Conservation (phyloP, 768 basidiomycete species). For the Leccinum fibrillosum region DNA sequence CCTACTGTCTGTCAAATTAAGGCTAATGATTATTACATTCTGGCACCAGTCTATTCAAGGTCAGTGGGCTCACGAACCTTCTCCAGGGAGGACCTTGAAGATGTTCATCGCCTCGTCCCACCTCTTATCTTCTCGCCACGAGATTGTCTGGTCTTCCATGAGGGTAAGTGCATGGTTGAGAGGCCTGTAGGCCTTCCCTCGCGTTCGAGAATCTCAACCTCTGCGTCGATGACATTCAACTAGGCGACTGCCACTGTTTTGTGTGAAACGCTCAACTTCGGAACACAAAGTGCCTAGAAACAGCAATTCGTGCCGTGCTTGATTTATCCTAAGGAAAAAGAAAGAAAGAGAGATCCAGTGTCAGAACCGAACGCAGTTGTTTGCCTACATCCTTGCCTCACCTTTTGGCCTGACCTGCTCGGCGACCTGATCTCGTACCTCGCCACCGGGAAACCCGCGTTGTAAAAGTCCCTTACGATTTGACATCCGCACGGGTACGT, state of each 20-base stretch:
- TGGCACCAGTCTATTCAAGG: no score
- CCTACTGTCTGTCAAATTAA: background rate
- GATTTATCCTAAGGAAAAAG: constrained; percentile 48
- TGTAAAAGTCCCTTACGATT: constrained; percentile 54
- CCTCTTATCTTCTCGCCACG: constrained; percentile 51
- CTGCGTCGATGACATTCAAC: constrained; percentile 50
- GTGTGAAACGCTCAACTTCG: constrained; percentile 45
- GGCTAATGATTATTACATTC: background rate
- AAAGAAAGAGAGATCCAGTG: no score
- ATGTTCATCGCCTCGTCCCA: constrained; percentile 52
- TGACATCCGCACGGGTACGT: constrained; percentile 40
- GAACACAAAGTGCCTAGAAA: constrained; percentile 45
- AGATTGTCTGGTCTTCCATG: constrained; percentile 46
- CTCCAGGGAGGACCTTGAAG: constrained; percentile 26
- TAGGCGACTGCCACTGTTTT: constrained; percentile 49
- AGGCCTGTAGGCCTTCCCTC: constrained; percentile 21
- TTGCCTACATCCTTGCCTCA: constrained; percentile 17
- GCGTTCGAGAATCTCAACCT: constrained; percentile 35
- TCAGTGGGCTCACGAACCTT: constrained; percentile 11
- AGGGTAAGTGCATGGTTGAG: constrained; percentile 47
- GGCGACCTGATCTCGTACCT: constrained; percentile 52
- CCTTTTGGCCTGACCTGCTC: constrained; percentile 38
- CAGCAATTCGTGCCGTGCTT: constrained; percentile 66
- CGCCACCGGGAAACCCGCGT: constrained; percentile 57
- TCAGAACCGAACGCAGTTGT: no score